Percentiles rank a stretch among this genome's conserved stretches.
Conservation (phyloP, 495 filamentous ascomycete genomes). For the Corynascus novoguineensis region DNA sequence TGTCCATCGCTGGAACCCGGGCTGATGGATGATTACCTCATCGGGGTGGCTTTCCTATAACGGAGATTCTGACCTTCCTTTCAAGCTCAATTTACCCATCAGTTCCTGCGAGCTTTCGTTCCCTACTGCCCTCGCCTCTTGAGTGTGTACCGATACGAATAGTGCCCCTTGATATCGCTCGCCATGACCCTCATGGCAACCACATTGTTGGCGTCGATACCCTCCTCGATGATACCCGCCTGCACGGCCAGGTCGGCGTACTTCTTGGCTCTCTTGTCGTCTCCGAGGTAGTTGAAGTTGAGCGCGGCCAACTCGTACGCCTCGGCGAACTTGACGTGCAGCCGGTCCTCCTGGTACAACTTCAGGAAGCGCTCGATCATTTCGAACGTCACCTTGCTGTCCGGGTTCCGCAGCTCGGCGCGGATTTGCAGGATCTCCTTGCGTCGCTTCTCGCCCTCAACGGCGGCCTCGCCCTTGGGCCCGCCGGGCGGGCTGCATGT, state of each 20-base stretch:
- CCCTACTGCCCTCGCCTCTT: slow-evolving; percentile 14
- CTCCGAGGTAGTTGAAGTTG: slow-evolving; percentile 36
- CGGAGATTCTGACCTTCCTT: no score
- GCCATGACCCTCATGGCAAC: slow-evolving; percentile 22
- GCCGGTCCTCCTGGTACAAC: slow-evolving; percentile 26
- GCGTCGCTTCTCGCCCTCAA: slow-evolving; percentile 24
- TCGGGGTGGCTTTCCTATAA: no score
- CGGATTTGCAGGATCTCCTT: slow-evolving; percentile 23
- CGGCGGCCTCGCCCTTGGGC: slow-evolving; percentile 7
- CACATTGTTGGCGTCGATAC: slow-evolving; percentile 23
- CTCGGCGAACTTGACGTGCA: slow-evolving; percentile 27
- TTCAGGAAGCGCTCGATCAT: slow-evolving; percentile 30
- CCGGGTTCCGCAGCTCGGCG: slow-evolving; percentile 27
- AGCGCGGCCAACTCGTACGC: slow-evolving; percentile 35
- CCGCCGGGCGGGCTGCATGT: slow-evolving; percentile 15
- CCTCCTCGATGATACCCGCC: slow-evolving; percentile 27
- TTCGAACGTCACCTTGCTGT: slow-evolving; percentile 19
- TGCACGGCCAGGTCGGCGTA: slow-evolving; percentile 28
- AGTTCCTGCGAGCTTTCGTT: no score
- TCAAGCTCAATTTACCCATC: no score
- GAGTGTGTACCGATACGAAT: slow-evolving; percentile 13
- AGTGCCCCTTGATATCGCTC: slow-evolving; percentile 23
- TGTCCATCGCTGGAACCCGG: no score
- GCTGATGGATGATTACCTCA: no score
- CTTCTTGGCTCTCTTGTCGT: slow-evolving; percentile 23